A percentile compares a stretch with the other conserved stretches of the same genome.
Evolutionary conservation across 768 basidiomycete genomes (phyloP).

Genomic region (Amanita rimosa): DNA sequence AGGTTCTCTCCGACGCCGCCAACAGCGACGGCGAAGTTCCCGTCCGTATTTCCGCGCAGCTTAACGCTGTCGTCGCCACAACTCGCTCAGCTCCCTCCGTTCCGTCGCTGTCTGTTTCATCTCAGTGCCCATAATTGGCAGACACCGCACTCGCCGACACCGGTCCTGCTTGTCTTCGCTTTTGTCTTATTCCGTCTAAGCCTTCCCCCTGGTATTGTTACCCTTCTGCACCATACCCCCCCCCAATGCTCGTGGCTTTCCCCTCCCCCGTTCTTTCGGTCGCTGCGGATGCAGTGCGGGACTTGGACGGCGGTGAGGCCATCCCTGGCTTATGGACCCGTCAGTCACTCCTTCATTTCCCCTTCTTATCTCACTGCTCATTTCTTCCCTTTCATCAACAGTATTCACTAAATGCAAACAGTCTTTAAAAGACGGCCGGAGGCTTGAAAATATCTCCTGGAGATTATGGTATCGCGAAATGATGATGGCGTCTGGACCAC

Average conservation of each 20-base stretch:
- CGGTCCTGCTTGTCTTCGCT: constrained; percentile 5
- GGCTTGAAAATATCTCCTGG: constrained; percentile 86
- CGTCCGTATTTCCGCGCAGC: not conserved
- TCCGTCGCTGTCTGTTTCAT: constrained; percentile 1
- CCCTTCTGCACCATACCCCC: not conserved
- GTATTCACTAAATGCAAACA: constrained; percentile 83
- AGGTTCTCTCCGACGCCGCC: constrained; percentile 3
- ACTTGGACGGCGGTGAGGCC: constrained; percentile 59
- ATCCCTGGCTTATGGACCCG: constrained; percentile 59
- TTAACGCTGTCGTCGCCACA: not conserved
- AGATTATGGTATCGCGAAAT: constrained; percentile 70
- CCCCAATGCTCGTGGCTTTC: constrained; percentile 37
- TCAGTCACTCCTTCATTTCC: constrained; percentile 20
- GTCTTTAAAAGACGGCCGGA: constrained; percentile 64
- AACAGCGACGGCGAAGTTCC: constrained; percentile 3
- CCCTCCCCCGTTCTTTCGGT: constrained; percentile 60
- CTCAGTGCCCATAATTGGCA: constrained; percentile 1
- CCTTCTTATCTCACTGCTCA: constrained; percentile 4
- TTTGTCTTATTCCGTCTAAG: not conserved
- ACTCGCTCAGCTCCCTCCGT: not conserved
- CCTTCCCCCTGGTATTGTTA: not conserved
- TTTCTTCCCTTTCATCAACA: constrained; percentile 15
- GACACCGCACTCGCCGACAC: constrained; percentile 2
- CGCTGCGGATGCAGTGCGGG: constrained; percentile 51
- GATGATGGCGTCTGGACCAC: constrained; percentile 10